A percentile compares a stretch with the other conserved stretches of the same genome.
Evolutionary conservation across 352 stramenopile species (phyloP).

Genomic region (Pythium oligandrum): DNA sequence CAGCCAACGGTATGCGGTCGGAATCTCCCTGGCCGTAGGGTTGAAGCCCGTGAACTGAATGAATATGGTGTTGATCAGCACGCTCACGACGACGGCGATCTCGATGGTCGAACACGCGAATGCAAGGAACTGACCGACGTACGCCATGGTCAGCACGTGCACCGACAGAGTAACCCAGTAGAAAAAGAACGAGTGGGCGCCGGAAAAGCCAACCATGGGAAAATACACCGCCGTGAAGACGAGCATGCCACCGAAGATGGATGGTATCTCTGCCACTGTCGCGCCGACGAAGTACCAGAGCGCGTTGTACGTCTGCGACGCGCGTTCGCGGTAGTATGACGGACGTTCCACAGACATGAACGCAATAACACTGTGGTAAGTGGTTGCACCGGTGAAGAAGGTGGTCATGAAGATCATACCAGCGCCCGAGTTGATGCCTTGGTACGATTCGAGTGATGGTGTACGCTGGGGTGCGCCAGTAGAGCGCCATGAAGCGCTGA

Average conservation of each 20-base stretch:
- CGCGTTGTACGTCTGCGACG: conserved; percentile 70
- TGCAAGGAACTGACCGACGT: neutral
- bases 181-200: neutral
- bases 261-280: neutral
- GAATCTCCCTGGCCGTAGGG: conserved; percentile 4
- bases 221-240: neutral
- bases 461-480: neutral
- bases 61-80: neutral
- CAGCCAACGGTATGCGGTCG: neutral
- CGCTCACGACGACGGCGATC: neutral
- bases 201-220: neutral
- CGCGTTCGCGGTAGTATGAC: conserved; percentile 57
- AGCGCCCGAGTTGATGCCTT: neutral
- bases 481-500: neutral
- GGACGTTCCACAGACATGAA: neutral
- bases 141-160: neutral
- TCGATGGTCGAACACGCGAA: neutral
- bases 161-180: neutral
- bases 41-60: neutral
- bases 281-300: neutral
- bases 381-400: neutral
- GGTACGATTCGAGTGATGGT: neutral
- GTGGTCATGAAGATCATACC: neutral
- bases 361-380: neutral
- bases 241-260: neutral